phyloP scores from a whole-genome alignment of 2,329 filamentous ascomycete genomes.

The Trichoderma sp. region DNA sequence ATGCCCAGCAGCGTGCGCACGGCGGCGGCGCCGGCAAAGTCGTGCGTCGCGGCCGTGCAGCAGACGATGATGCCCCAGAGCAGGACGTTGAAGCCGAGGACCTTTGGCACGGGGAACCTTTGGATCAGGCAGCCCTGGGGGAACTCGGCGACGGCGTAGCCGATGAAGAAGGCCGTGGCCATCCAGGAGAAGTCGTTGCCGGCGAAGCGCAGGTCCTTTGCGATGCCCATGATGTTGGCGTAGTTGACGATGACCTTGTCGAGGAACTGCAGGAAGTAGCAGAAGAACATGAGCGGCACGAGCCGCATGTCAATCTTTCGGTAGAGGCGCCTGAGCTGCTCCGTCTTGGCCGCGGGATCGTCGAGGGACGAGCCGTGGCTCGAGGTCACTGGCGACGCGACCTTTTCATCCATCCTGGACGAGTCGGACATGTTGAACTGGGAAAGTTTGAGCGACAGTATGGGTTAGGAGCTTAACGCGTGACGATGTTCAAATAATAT shows the following conservation, averaged over 20 bases:
- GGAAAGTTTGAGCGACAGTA: not conserved
- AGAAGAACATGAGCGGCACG: constrained; percentile 36
- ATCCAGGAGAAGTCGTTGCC: constrained; percentile 41
- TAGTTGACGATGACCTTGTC: constrained; percentile 39
- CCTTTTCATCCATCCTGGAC: constrained; percentile 15
- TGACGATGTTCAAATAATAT: constrained; percentile 5
- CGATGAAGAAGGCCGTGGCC: constrained; percentile 39
- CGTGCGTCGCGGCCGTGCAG: constrained; percentile 46
- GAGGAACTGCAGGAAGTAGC: constrained; percentile 37
- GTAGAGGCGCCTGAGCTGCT: constrained; percentile 29
- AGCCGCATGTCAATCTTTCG: constrained; percentile 36
- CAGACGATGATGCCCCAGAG: constrained; percentile 46
- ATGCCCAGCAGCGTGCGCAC: constrained; percentile 50
- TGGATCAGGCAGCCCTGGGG: constrained; percentile 40
- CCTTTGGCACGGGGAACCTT: constrained; percentile 40
- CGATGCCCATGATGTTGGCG: constrained; percentile 39
- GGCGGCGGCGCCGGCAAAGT: constrained; percentile 47
- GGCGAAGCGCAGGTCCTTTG: constrained; percentile 36
- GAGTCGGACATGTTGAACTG: not conserved
- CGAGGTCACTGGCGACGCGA: constrained; percentile 11
- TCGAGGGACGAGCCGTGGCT: constrained; percentile 12
- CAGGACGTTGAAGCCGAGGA: constrained; percentile 41
- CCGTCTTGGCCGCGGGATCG: constrained; percentile 6
- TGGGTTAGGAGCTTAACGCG: not conserved
- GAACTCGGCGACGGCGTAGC: constrained; percentile 38